phyloP scores from a whole-genome alignment of 2,329 filamentous ascomycete species.

The Stemphylium lycopersici region DNA sequence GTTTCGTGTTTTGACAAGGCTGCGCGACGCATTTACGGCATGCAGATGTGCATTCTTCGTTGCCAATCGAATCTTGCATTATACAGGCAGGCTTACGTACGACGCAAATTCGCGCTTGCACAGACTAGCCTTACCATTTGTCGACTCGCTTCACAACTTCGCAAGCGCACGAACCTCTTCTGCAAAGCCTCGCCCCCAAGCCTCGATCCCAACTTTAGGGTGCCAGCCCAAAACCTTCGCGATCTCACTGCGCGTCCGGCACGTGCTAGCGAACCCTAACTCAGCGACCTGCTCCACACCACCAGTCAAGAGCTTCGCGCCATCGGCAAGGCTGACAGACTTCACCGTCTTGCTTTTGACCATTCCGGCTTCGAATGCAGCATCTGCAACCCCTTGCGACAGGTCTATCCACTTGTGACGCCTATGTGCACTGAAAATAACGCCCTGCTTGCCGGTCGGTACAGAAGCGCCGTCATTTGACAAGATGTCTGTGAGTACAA shows the following conservation, averaged over 20 bases:
- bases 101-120: background rate
- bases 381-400: conserved; percentile 1
- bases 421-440: conserved; percentile 1
- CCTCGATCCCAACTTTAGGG: background rate
- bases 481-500: background rate
- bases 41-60: background rate
- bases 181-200: conserved; percentile 3
- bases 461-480: background rate
- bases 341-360: background rate
- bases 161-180: conserved; percentile 1
- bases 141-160: conserved; percentile 1
- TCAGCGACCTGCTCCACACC: conserved; percentile 1
- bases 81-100: background rate
- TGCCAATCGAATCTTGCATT: background rate
- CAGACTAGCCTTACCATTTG: background rate
- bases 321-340: background rate
- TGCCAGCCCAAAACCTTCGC: background rate
- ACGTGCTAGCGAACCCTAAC: background rate
- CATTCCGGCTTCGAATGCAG: background rate
- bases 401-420: background rate
- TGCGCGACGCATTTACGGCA: background rate
- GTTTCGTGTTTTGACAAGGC: background rate
- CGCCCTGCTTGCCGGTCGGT: conserved; percentile 1
- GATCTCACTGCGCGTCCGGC: background rate
- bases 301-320: background rate